phyloP scores from a whole-genome alignment of 2,329 filamentous ascomycete genomes.

The Leptoxyphium fumago region DNA sequence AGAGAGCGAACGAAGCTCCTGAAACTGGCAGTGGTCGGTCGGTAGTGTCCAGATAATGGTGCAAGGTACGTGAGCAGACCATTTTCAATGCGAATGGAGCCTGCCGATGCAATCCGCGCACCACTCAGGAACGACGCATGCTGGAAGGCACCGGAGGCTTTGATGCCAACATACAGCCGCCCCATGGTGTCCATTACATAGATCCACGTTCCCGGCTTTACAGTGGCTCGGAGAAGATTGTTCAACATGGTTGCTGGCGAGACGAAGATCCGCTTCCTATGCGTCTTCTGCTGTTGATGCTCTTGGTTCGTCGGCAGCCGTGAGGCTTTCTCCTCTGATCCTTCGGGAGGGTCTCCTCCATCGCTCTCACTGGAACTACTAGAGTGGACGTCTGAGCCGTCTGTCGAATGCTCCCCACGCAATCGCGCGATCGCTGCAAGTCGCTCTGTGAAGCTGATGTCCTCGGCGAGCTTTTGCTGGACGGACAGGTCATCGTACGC shows the following conservation, averaged over 20 bases:
- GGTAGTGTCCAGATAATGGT: conserved; percentile 60
- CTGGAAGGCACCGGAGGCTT: conserved; percentile 72
- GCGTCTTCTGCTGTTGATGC: conserved; percentile 33
- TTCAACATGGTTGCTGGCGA: conserved; percentile 63
- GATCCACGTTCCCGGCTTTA: conserved; percentile 81
- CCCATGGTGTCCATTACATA: conserved; percentile 78
- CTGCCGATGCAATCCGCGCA: conserved; percentile 64
- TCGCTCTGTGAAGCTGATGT: background rate
- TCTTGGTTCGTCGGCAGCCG: conserved; percentile 25
- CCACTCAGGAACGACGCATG: conserved; percentile 85
- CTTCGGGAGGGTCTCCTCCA: conserved; percentile 23
- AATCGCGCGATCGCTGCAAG: background rate
- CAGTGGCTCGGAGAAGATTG: conserved; percentile 59
- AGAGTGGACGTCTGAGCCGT: conserved; percentile 11
- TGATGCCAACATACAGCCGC: conserved; percentile 77
- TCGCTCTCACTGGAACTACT: conserved; percentile 29
- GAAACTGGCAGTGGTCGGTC: conserved; percentile 70
- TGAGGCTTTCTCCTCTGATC: background rate
- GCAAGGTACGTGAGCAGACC: conserved; percentile 61
- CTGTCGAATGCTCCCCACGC: background rate
- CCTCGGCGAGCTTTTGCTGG: conserved; percentile 3
- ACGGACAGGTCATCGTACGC: conserved; percentile 16
- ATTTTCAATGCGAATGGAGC: conserved; percentile 67
- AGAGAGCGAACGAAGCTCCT: conserved; percentile 62
- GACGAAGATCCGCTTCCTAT: conserved; percentile 47